phyloP scores from a whole-genome alignment of 345 rosid genomes.

The Gossypium sturtianum region DNA sequence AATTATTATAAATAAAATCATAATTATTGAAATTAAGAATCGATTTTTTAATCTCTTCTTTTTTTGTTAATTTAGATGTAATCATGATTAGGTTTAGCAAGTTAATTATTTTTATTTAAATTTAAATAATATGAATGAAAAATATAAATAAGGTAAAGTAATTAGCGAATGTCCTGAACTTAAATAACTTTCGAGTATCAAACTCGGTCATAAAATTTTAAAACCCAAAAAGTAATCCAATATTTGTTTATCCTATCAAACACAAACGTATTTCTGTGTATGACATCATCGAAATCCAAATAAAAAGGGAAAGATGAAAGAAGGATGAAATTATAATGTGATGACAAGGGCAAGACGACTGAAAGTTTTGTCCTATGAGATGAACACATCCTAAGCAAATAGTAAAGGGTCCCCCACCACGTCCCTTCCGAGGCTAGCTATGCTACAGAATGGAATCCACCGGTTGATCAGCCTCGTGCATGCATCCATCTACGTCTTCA shows the following conservation, averaged over 20 bases:
- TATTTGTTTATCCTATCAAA: too few species aligned
- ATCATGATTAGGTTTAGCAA: not conserved
- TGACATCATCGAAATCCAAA: not conserved
- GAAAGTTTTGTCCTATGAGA: slow-evolving; percentile 2
- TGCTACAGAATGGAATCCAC: not conserved
- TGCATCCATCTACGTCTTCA: not conserved
- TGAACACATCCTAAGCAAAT: slow-evolving; percentile 1
- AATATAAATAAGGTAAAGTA: too few species aligned
- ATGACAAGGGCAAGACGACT: not conserved
- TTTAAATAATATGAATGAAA: too few species aligned
- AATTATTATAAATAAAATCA: not conserved
- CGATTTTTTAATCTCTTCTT: not conserved
- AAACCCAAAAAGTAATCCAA: too few species aligned
- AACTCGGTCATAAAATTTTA: too few species aligned
- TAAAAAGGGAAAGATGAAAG: too few species aligned
- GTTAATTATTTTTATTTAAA: not conserved
- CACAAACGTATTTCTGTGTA: not conserved
- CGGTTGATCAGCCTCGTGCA: not conserved
- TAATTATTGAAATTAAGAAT: not conserved
- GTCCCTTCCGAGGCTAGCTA: not conserved
- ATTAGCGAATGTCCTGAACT: too few species aligned
- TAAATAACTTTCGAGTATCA: too few species aligned
- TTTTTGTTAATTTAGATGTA: not conserved
- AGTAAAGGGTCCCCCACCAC: not conserved
- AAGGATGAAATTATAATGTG: not conserved